Percentiles rank a stretch among this genome's conserved stretches.
Conservation (phyloP, 1,139 yeast species). For the Geotrichum reessii region DNA sequence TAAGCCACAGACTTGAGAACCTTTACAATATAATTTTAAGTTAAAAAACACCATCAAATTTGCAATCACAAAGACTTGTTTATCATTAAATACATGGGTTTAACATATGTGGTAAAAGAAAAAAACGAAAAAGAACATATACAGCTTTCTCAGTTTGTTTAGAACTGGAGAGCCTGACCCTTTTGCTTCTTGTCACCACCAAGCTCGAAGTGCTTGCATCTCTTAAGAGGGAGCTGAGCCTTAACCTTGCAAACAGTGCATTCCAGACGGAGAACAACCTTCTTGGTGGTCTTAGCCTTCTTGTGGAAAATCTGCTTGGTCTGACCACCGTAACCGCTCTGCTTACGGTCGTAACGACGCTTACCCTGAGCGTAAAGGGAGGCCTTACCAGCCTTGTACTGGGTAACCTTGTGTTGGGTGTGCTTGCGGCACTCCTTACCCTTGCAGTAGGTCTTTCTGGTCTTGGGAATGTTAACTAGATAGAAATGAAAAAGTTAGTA, state of each 20-base stretch:
- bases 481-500: conserved; percentile 4
- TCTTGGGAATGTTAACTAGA: conserved; percentile 99
- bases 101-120: not conserved
- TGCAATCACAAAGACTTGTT: not conserved
- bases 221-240: conserved; percentile 96
- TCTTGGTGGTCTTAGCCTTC: conserved; percentile 99
- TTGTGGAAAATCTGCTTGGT: conserved; percentile 99
- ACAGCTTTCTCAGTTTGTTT: conserved; percentile 32
- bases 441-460: conserved; percentile 99
- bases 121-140: conserved; percentile 1
- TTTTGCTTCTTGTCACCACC: conserved; percentile 99
- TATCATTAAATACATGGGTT: not conserved
- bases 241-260: conserved; percentile 98
- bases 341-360: conserved; percentile 99
- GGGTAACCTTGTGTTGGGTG: conserved; percentile 99
- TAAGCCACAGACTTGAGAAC: too few species aligned
- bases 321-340: conserved; percentile 99
- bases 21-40: too few species aligned
- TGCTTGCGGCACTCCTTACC: conserved; percentile 99
- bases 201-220: conserved; percentile 99
- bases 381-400: conserved; percentile 99
- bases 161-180: conserved; percentile 97
- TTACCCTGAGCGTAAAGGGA: conserved; percentile 99
- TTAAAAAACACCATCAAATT: too few species aligned
- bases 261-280: conserved; percentile 98